Evolutionary conservation across 192 early-diverging fungal species (phyloP), one percentile per base, ranked within the genome.

Genomic region (Backusella mclennaniae): DNA sequence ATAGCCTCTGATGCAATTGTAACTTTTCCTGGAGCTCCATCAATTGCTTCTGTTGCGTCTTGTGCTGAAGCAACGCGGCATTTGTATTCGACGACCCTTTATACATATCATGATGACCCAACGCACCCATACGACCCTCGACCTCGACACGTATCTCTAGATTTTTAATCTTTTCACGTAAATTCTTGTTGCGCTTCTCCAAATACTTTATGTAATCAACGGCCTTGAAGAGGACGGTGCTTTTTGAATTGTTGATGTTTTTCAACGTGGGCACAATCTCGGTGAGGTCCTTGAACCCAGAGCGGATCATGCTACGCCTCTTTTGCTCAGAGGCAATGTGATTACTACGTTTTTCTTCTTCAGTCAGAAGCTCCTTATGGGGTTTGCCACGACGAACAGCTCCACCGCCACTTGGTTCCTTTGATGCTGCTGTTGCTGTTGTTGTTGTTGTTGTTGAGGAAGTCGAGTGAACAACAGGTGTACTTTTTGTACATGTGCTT

Each of bases 241-340:
- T 89, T 72, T 93, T 93, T 46, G 89, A 90, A 80, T 86, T 90
- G 69, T 89, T 90, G 35, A 89, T 79, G 33, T 63, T 63, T 29
- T 63, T 63, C 26, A 97, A 84, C 4, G 90, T 91, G 6, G 96
- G 95, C 35, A 97, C 93, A 42, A 96, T 90, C 59, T 94, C 93
- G 19, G 94, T 92, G 74, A 98, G 90, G 80, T 95, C 92, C 77
- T 96, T 94, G 86, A 97, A 97, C 33, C 97, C 97, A 26, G 85
- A 85, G 17, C 95, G 92, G 66, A 94, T 93, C 14, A 90, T 86
- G 49, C 92, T 90, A 42, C 93, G 76, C 49, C 93, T 88, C 80
- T 92, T 93, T 77, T 94, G 92, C 77, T 94, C 93, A 0, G 91
- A 92, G 6, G 86, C 84, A 66, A 94, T 93, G 76, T 94, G 93